Base-by-base conservation (phyloP, 257 asterid genomes). In the Scutellaria minor region DNA sequence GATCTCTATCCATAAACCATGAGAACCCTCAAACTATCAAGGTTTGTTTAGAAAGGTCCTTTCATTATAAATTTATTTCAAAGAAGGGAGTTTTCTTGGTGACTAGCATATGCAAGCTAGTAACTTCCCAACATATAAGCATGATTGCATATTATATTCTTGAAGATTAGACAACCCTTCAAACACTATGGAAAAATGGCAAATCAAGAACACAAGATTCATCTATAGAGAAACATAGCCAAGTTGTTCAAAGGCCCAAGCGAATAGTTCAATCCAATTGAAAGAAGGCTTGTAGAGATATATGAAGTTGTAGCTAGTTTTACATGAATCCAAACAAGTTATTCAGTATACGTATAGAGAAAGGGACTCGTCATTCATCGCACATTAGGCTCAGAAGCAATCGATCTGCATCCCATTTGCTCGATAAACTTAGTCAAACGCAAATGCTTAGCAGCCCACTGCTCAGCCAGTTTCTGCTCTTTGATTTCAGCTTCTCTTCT, bases 391-490 rank as follows among this genome's bases (percentile, higher is more conserved):
- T 85, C 91, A 12, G 64, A 44, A 14, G 67, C 62, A 6, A 78
- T 70, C 18, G 88, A 67, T 40, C 84, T 59, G 13, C 86, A 83
- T 7, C 96, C 96, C 81, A 86, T 83, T 76, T 87, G 96, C 73
- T 93, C 96, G 12, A 93, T 87, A 70, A 90, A 86, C 82, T 76
- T 85, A 0, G 86, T 78, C 15, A 93, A 79, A 47, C 89, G 92
- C 1, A 76, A 3, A 77, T 94, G 96, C 80, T 88, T 94, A 0
- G 92, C 87, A 2, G 93, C 86, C 99, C 98, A 94, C 52, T 92
- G 98, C 78, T 94, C 98, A 0, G 95, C 93, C 77, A 94, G 66
- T 64, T 94, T 92, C 84, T 88, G 97, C 80, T 94, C 99, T 70
- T 91, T 94, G 7, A 81, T 82, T 52, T 94, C 98, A 0, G 99